phyloP scores from a whole-genome alignment of 176 grass and related monocot genomes.

The Tuctoria greenei region DNA sequence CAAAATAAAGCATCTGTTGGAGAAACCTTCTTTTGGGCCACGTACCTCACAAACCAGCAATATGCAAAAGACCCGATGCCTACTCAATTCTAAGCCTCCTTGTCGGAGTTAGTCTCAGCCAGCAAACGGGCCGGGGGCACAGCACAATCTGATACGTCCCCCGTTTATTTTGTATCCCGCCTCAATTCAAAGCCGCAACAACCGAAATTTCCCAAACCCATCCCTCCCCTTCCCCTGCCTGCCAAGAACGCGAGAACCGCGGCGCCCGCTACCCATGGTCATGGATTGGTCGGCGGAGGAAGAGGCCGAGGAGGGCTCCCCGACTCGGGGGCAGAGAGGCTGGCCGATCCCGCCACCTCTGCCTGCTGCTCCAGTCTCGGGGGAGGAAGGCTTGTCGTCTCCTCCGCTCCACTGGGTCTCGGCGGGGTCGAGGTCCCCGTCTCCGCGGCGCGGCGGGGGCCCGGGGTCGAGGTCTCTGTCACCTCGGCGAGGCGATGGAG shows the following conservation, averaged over 20 bases:
- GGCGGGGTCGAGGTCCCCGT: neutral
- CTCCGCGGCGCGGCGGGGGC: neutral
- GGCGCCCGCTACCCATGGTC: conserved; percentile 29
- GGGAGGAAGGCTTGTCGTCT: neutral
- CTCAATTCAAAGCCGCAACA: conserved; percentile 3
- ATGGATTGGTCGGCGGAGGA: conserved; percentile 39
- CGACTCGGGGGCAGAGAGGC: neutral
- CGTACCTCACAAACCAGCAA: no score
- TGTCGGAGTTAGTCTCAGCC: no score
- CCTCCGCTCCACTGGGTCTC: neutral
- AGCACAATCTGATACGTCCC: neutral
- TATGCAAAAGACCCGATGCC: no score
- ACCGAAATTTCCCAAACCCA: neutral
- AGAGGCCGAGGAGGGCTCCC: conserved; percentile 14
- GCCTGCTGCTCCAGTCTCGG: neutral
- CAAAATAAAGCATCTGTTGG: no score
- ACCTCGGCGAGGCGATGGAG: neutral
- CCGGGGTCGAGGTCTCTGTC: conserved; percentile 14
- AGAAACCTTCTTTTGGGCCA: no score
- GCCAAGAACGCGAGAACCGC: conserved; percentile 33
- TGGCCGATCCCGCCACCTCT: neutral
- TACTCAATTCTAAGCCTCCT: no score
- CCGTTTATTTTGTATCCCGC: neutral
- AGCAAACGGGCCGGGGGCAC: no score
- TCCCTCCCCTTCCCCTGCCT: neutral